Evolutionary conservation across 2,329 filamentous ascomycete genomes (phyloP), one percentile per base, ranked within the genome.

Genomic region (Fusarium austroafricanum): DNA sequence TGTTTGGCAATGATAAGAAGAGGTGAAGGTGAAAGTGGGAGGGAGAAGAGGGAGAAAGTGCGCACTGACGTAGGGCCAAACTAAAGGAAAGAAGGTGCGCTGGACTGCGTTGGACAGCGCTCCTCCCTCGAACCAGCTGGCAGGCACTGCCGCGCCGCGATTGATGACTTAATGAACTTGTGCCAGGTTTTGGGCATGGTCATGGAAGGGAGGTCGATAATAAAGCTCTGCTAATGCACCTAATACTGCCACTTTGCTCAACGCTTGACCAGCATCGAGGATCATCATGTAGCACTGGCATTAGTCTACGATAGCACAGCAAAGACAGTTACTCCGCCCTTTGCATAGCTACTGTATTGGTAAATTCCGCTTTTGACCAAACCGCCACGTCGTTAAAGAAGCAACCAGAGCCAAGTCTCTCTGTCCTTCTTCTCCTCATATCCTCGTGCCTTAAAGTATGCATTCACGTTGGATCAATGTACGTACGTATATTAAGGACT

Each of bases 131-230:
- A 52, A 35, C 56, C 38, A 47, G 33, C 55, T 55, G 31, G 50
- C 44, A 61, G 38, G 42, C 17, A 46, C 31, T 28, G 38, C 31
- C 55, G 43, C 43, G 42, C 37, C 29, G 43, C 20, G 43, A 63
- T 62, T 64, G 33, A 57, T 46, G 52, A 63, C 65, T 70, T 50
- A 59, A 59, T 63, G 55, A 33, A 14, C 31, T 50, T 40, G 52
- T 51, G 45, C 60, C 61, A 51, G 44, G 38, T 62, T 35, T 26
- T 62, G 28, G 20, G 49, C 39, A 55, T 51, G 38, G 21, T 10
- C 33, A 39, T 38, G 29, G 37, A 44, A 65, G 46, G 50, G 26
- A 68, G 49, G 49, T 55, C 40, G 61, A 44, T 51, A 38, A 39
- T 40, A 47, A 65, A 63, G 51, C 52, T 55, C 29, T 47, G 52